These are phyloP conservation scores for Glaciozyma martinii DNA, from an alignment of 768 basidiomycete species.

Conservation along the genomic window DNA sequence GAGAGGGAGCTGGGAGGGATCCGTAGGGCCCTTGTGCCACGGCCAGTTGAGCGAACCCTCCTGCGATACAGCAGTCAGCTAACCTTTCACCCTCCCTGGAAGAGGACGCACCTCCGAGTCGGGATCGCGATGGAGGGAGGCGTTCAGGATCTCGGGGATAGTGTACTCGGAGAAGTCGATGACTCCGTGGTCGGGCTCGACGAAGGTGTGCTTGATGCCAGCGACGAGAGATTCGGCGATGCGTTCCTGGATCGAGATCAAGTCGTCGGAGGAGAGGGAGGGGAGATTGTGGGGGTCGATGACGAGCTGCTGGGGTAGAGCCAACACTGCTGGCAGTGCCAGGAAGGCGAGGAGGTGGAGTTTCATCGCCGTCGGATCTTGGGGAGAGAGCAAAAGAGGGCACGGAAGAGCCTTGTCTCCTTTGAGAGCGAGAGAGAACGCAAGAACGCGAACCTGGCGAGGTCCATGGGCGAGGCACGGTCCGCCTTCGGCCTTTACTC, in stretches of 20 bases:
- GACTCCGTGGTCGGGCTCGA: neutral
- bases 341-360: too few relatives aligned
- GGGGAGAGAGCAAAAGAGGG: too few relatives aligned
- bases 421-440: too few relatives aligned
- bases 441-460: too few relatives aligned
- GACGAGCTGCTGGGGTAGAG: too few relatives aligned
- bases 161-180: constrained; percentile 31
- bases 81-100: neutral
- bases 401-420: too few relatives aligned
- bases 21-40: constrained; percentile 1
- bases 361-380: too few relatives aligned
- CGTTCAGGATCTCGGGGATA: constrained; percentile 34
- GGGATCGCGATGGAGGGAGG: constrained; percentile 20
- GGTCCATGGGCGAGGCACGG: too few relatives aligned
- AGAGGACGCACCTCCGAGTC: neutral
- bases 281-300: too few relatives aligned
- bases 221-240: neutral
- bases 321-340: too few relatives aligned
- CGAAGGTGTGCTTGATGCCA: neutral
- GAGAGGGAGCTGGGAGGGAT: constrained; percentile 26
- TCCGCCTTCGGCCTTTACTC: too few relatives aligned
- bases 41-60: neutral
- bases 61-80: neutral
- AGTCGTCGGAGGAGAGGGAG: constrained; percentile 17
- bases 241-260: constrained; percentile 7